Base-by-base conservation (phyloP, 768 basidiomycete species). In the Guyanaporus albipodus region DNA sequence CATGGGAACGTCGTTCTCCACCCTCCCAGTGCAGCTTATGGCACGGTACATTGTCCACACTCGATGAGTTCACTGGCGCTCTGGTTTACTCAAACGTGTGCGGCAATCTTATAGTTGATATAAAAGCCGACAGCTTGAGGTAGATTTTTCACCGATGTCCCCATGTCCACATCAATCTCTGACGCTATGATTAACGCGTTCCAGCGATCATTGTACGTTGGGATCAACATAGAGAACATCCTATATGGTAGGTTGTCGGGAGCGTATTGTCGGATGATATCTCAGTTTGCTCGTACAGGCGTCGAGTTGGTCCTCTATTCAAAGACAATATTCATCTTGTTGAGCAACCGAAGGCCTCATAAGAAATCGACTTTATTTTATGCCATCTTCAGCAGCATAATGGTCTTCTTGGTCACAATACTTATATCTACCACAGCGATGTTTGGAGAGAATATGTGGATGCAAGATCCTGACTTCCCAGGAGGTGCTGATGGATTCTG, bases 361-460 rank as follows among this genome's bases (percentile, higher is more conserved):
- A 57, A 31, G 23, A 51, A 21, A 33, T 43, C 46, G 1, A 34
- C 57, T n/a, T 0, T 46, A 11, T 55, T 56, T 8, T 63, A 62
- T 12, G 56, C 44, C 22, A 12, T 52, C 44, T 63, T 66, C 35
- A 66, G 58, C 37, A 63, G 14, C 23, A 18, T 49, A 8, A 53
- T 67, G 49, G 15, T 67, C 4, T 38, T 66, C 21, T 55, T 55
- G 15, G 53, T 60, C 56, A 68, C 70, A 0, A 42, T 70, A n/a
- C 66, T 58, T 45, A 43, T 67, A 17, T 51, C 54, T 14, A 38
- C 48, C 2, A 23, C 43, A 7, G 37, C 42, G 5, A 15, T 64
- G 2, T 62, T 67, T 26, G 59, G 61, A 4, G 52, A 67, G 45
- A 38, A 63, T 17, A 63, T 69, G 55, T 74, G 73, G 73, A 49